Base-by-base conservation (phyloP, 257 asterid genomes). In the Echium plantagineum region DNA sequence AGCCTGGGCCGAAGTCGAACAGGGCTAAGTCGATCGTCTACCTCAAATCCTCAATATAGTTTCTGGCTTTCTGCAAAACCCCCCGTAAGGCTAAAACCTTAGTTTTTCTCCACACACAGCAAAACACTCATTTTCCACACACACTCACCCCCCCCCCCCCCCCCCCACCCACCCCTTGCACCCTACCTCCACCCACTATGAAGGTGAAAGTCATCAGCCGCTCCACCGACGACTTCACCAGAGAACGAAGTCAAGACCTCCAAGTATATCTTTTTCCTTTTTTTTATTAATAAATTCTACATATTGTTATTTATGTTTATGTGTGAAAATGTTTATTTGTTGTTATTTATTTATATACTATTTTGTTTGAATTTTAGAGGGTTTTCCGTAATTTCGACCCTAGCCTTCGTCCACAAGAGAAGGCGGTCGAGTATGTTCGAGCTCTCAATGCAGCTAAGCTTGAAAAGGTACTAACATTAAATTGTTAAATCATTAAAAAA, bases 231-330 rank as follows among this genome's bases (percentile, higher is more conserved):
- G 95, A 87, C 26, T 91, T 85, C 81, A 91, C 98, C 18, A 91
- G 96, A 17, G 98, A 88, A 78, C 82, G 98, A 63, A 91, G 98
- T 78, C 86, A 85, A 68, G 98, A 91, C 72, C 95, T 91, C 62
- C 98, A 90, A 95, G 96, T 87, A 70, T n/a, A n/a, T n/a, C n/a
- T 61, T 26, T 28, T 57, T 4, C 6, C 9, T 16, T 20, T 31
- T 16, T 21, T 16, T 20, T 20, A 28, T 2, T 28, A 28, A 3
- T 21, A 13, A 24, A 65, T n/a, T n/a, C n/a, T n/a, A n/a, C n/a
- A n/a, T 6, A 28, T 2, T 16, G 5, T 18, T 12, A 7, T 19
- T 30, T 32, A 47, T 60, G 13, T 24, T 3, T 9, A 1, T 64
- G 0, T n/a, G n/a, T 16, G 10, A 7, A 15, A 3, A 52, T 55